Conservation (phyloP, 768 basidiomycete genomes). For the Lactifluus pinguis region DNA sequence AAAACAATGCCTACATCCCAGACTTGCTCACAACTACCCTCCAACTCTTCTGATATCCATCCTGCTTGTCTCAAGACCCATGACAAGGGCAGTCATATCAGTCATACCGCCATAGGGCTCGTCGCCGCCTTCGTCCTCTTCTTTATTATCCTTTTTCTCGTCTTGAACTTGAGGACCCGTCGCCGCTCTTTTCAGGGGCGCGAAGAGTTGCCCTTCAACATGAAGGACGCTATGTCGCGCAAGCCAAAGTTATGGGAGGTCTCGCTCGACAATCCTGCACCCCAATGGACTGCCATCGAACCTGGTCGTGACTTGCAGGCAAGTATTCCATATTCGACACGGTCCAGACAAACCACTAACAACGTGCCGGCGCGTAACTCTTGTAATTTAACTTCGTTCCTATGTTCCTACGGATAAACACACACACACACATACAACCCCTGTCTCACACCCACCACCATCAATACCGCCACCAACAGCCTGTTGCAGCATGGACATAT, state of each 20-base stretch:
- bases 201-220: not conserved
- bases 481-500: constrained; percentile 14
- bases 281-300: not conserved
- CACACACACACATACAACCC: too few relatives aligned
- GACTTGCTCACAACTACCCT: too few relatives aligned
- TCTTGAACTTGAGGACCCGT: not conserved
- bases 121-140: not conserved
- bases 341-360: not conserved
- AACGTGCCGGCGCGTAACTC: too few relatives aligned
- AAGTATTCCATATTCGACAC: not conserved
- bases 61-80: not conserved
- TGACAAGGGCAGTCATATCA: not conserved
- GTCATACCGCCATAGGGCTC: not conserved
- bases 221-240: not conserved
- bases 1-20: not conserved
- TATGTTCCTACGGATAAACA: not conserved
- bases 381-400: too few relatives aligned
- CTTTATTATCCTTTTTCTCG: not conserved
- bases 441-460: too few relatives aligned
- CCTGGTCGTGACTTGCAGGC: constrained; percentile 4
- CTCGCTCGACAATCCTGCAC: not conserved
- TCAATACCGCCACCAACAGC: not conserved
- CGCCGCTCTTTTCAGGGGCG: not conserved
- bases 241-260: constrained; percentile 13
- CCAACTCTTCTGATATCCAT: not conserved